Evolutionary conservation across 345 rosid genomes (phyloP).

Genomic region (Psidium guajava): DNA sequence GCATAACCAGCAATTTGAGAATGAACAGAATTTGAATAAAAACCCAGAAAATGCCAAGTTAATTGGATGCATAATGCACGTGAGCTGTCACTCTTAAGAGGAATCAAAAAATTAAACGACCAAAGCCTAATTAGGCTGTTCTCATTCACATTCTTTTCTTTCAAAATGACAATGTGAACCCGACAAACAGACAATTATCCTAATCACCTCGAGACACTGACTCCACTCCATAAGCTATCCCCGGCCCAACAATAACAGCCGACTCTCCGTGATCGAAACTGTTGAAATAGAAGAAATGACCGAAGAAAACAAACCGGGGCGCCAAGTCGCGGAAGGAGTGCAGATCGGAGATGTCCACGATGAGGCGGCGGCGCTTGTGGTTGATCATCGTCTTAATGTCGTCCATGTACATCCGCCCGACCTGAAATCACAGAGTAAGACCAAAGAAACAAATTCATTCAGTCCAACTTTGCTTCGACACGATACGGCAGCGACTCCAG

Average conservation of each 20-base stretch:
- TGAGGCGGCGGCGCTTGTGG: conserved; percentile 86
- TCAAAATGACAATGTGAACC: not conserved
- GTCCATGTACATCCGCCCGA: conserved; percentile 53
- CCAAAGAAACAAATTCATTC: not conserved
- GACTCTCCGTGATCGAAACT: not conserved
- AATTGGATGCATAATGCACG: not conserved
- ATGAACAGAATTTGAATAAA: not conserved
- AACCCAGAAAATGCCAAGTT: not conserved
- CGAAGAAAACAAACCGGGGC: conserved; percentile 28
- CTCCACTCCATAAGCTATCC: not conserved
- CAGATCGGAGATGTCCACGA: conserved; percentile 83
- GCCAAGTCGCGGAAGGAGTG: conserved; percentile 60
- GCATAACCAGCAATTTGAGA: not conserved
- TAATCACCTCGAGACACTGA: not conserved
- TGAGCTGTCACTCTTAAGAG: not conserved
- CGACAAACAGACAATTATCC: not conserved
- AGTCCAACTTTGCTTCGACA: no score
- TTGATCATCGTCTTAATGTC: conserved; percentile 79
- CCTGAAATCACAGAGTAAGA: not conserved
- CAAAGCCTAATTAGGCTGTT: not conserved
- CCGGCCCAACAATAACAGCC: not conserved
- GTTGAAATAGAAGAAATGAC: not conserved
- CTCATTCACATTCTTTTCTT: not conserved
- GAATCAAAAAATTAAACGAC: not conserved
- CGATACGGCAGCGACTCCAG: not conserved